These are phyloP conservation scores for Fusarium sororula DNA, from an alignment of 2,329 filamentous ascomycete species.

Conservation along the genomic window DNA sequence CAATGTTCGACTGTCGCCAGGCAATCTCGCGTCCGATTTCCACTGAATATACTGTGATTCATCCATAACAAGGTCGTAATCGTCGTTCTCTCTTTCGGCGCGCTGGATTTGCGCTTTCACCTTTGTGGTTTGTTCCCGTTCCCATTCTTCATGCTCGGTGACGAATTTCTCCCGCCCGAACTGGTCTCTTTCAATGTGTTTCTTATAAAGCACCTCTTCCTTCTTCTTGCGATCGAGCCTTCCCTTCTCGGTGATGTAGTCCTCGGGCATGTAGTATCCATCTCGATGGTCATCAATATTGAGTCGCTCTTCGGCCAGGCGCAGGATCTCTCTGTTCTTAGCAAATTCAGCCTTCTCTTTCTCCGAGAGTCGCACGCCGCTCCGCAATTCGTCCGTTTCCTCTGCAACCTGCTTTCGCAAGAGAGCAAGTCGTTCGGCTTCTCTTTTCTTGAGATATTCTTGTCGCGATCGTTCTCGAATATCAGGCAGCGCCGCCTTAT, in stretches of 20 bases:
- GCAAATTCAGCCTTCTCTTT: conserved; percentile 88
- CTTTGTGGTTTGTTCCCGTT: conserved; percentile 86
- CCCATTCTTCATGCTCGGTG: conserved; percentile 97
- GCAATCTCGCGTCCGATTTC: conserved; percentile 76
- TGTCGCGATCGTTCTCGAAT: conserved; percentile 86
- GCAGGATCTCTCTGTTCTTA: conserved; percentile 83
- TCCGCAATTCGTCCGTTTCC: conserved; percentile 82
- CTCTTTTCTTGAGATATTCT: conserved; percentile 92
- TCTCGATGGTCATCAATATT: conserved; percentile 91
- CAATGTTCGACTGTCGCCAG: conserved; percentile 75
- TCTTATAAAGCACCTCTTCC: conserved; percentile 87
- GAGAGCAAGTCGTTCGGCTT: conserved; percentile 85
- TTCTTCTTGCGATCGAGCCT: conserved; percentile 90
- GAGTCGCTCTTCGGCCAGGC: conserved; percentile 83
- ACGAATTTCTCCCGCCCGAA: conserved; percentile 88
- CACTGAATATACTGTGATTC: conserved; percentile 88
- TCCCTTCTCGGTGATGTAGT: conserved; percentile 93
- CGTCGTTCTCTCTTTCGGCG: conserved; percentile 77
- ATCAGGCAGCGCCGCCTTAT: conserved; percentile 80
- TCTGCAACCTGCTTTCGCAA: conserved; percentile 90
- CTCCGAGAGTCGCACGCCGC: conserved; percentile 77
- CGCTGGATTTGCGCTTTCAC: conserved; percentile 86
- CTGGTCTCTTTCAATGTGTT: conserved; percentile 88
- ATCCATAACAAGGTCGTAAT: conserved; percentile 95
- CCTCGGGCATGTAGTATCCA: conserved; percentile 92